Evolutionary conservation across 2,329 filamentous ascomycete species (phyloP).

Genomic region (Macroventuria anomochaeta): DNA sequence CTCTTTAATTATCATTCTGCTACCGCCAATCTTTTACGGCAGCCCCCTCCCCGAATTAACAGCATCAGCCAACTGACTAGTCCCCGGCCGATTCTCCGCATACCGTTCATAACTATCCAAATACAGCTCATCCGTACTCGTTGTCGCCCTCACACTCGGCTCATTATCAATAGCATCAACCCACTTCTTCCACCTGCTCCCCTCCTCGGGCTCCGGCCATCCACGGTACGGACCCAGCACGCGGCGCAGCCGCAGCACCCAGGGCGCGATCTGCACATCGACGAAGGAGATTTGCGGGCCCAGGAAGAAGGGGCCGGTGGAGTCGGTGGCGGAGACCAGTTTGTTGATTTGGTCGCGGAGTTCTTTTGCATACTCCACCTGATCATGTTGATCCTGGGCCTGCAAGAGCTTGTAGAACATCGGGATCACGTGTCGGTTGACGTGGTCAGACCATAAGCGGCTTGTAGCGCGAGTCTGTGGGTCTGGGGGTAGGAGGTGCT

Average conservation of each 20-base stretch:
- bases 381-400: slow-evolving; percentile 65
- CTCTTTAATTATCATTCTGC: too few species aligned
- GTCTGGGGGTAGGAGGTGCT: slow-evolving; percentile 69
- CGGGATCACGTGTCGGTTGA: slow-evolving; percentile 78
- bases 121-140: slow-evolving; percentile 70
- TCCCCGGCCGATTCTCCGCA: slow-evolving; percentile 67
- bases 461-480: slow-evolving; percentile 74
- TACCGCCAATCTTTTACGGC: slow-evolving; percentile 37
- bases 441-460: slow-evolving; percentile 81
- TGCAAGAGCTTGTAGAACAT: slow-evolving; percentile 77
- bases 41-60: slow-evolving; percentile 63
- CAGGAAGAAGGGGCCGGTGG: slow-evolving; percentile 72
- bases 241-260: slow-evolving; percentile 71
- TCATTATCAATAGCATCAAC: slow-evolving; percentile 71
- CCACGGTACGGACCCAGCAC: slow-evolving; percentile 69
- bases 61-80: slow-evolving; percentile 64
- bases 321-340: slow-evolving; percentile 63
- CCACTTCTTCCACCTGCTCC: slow-evolving; percentile 72
- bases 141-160: slow-evolving; percentile 69
- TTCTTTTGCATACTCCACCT: slow-evolving; percentile 64
- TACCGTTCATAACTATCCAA: slow-evolving; percentile 71
- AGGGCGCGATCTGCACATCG: slow-evolving; percentile 77
- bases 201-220: slow-evolving; percentile 69
- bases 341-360: slow-evolving; percentile 71
- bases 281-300: slow-evolving; percentile 67